Evolutionary conservation across 164 flowering plant species (phyloP), one percentile per base, ranked within the genome.

Genomic region (Piper longum): DNA sequence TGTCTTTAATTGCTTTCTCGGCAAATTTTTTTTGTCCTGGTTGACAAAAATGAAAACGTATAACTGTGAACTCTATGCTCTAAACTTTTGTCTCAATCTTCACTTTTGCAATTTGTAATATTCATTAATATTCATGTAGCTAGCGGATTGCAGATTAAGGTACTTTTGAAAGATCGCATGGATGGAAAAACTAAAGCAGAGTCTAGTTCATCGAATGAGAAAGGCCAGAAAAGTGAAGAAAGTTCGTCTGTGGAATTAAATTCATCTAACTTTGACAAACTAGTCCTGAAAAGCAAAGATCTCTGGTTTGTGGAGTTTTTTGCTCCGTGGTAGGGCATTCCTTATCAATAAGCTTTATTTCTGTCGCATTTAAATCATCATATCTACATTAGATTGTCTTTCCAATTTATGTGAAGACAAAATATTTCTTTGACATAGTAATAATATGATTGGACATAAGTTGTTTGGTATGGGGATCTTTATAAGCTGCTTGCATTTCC

Each of bases 301-400:
- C 85, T 93, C 9, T 93, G 99, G 99, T 69, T 93, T 64, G 97
- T 93, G 62, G 99, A 93, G 73, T 93, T 93, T 73, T 93, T 85
- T 78, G 97, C 99, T 58, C 97, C 99, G 57, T 93, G 99, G 99
- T 93, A 71, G 76, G 86, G 56, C 55, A 48, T 60, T 60, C 3
- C 3, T 48, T 48, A 9, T 5, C 14, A 6, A 9, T 8, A 48
- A 48, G 14, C 52, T 14, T 48, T 9, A 1, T 3, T 0, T 48
- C 36, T 26, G 36, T 26, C 1, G 36, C 2, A 26, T 26, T 26
- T 2, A 26, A 26, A 26, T 26, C 36, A 26, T 26, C 36, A 2
- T 26, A 26, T 26, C 36, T 26, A 26, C 36, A 26, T 26, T 26
- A 26, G 2, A 26, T 26, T 26, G 36, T 26, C 36, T 26, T 26